Evolutionary conservation across 495 filamentous ascomycete genomes (phyloP).

Genomic region (Hypoxylon perforatum): DNA sequence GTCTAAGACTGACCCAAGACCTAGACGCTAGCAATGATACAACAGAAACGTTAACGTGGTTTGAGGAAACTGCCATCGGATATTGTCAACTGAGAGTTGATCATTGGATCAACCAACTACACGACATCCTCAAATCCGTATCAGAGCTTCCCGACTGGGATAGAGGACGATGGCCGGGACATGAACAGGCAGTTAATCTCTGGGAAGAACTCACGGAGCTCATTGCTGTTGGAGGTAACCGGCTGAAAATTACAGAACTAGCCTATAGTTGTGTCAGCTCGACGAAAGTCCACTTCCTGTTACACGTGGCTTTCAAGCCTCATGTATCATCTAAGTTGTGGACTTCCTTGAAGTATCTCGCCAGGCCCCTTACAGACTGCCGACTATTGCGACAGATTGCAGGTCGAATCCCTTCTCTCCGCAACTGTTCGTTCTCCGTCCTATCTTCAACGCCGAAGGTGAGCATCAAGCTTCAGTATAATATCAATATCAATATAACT

Average conservation of each 20-base stretch:
- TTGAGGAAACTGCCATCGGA: not conserved
- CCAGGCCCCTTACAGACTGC: conserved; percentile 3
- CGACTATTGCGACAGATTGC: not conserved
- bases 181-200: not conserved
- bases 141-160: not conserved
- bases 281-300: not conserved
- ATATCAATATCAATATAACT: conserved; percentile 2
- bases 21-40: too few relatives aligned
- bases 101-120: conserved; percentile 1
- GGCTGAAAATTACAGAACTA: not conserved
- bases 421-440: not conserved
- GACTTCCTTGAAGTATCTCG: not conserved
- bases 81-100: not conserved
- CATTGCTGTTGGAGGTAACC: not conserved
- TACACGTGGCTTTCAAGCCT: not conserved
- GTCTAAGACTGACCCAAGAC: too few relatives aligned
- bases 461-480: not conserved
- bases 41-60: not conserved
- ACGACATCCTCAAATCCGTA: not conserved
- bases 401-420: not conserved
- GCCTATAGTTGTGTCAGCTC: not conserved
- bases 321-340: conserved; percentile 2
- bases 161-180: not conserved
- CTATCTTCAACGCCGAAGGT: not conserved
- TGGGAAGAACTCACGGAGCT: not conserved